phyloP scores from a whole-genome alignment of 1,284 basidiomycete species.

The Ustilago loliicola region DNA sequence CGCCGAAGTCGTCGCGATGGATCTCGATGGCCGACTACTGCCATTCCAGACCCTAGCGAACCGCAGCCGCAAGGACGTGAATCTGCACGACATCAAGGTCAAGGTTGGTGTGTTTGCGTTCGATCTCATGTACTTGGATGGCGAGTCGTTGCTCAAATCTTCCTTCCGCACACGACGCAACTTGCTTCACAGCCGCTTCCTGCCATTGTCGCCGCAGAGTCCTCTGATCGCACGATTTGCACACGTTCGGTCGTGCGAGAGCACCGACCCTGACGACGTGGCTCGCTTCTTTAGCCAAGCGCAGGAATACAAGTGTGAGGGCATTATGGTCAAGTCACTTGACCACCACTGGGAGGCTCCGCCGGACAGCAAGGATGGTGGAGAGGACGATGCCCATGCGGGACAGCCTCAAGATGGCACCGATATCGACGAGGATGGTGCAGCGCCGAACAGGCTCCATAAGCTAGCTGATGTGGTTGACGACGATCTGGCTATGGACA shows the following conservation, averaged over 20 bases:
- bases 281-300: constrained; percentile 84
- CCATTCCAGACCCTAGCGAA: constrained; percentile 65
- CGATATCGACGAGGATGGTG: not conserved
- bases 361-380: constrained; percentile 66
- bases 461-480: constrained; percentile 59
- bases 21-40: constrained; percentile 58
- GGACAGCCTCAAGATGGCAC: constrained; percentile 2
- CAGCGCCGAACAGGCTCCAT: constrained; percentile 60
- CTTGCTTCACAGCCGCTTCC: constrained; percentile 75
- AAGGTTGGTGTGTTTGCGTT: constrained; percentile 67
- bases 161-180: constrained; percentile 82
- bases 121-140: constrained; percentile 72
- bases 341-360: constrained; percentile 63
- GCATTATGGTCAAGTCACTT: constrained; percentile 90
- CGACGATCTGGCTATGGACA: constrained; percentile 58
- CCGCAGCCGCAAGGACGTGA: constrained; percentile 66
- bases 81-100: constrained; percentile 64
- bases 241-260: constrained; percentile 84
- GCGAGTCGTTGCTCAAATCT: constrained; percentile 77
- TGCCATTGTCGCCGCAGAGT: constrained; percentile 70
- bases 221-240: constrained; percentile 77
- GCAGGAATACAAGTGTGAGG: constrained; percentile 86
- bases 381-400: constrained; percentile 17
- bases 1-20: constrained; percentile 76
- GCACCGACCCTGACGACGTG: constrained; percentile 77